phyloP scores from a whole-genome alignment of 768 basidiomycete genomes.

The Dioszegia crocea region DNA sequence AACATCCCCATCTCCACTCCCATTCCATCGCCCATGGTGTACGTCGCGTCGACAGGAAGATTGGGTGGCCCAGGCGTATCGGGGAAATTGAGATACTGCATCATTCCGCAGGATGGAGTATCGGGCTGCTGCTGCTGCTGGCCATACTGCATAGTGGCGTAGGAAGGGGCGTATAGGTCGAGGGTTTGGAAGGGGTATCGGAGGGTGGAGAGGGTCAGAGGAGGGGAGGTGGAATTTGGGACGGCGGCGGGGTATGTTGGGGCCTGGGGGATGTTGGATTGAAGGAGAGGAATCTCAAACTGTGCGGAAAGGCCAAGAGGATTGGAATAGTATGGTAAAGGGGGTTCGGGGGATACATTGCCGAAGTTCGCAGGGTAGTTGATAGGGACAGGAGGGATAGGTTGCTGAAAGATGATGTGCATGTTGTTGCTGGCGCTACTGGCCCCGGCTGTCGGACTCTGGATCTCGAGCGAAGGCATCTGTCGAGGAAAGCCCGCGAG shows the following conservation, averaged over 20 bases:
- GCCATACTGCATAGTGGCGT: background rate
- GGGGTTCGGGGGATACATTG: no score
- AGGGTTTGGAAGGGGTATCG: conserved; percentile 10
- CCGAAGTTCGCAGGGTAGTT: no score
- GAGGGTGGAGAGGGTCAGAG: background rate
- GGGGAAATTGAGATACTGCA: conserved; percentile 7
- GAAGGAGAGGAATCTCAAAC: no score
- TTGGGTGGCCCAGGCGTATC: background rate
- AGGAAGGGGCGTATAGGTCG: background rate
- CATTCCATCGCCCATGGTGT: no score
- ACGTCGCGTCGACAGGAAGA: no score
- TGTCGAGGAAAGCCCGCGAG: conserved; percentile 3
- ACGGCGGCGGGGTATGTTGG: background rate
- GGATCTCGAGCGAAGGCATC: background rate
- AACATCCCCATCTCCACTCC: background rate
- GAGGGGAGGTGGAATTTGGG: background rate
- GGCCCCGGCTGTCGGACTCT: background rate
- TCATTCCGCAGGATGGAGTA: background rate
- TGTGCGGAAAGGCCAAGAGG: background rate
- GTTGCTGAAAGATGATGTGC: no score
- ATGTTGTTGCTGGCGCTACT: background rate
- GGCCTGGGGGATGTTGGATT: no score
- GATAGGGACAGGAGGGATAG: background rate
- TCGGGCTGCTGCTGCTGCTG: background rate
- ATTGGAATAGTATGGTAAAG: background rate